Conservation (phyloP, 75 land plant genomes). For the Chamaecyparis obtusa region DNA sequence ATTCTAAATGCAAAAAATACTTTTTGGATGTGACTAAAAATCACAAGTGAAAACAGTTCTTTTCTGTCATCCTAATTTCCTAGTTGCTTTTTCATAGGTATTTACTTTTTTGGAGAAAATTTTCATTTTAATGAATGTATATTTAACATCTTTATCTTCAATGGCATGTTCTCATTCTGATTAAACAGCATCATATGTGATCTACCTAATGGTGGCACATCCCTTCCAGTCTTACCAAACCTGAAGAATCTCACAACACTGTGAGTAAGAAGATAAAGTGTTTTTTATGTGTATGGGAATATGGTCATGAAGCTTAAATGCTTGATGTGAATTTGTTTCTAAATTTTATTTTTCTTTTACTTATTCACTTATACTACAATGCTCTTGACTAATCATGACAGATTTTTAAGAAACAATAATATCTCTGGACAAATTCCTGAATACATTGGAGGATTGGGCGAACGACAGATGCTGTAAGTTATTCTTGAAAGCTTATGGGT, state of each 20-base stretch:
- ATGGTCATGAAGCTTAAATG: background rate
- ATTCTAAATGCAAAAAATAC: background rate
- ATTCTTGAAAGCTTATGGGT: background rate
- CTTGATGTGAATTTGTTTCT: background rate
- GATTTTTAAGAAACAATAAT: slow-evolving; percentile 41
- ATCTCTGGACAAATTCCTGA: slow-evolving; percentile 37
- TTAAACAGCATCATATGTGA: background rate
- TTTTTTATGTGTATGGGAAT: background rate
- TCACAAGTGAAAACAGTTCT: background rate
- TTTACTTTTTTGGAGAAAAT: background rate
- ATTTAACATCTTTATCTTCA: background rate
- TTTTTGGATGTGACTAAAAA: background rate
- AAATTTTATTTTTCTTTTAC: background rate
- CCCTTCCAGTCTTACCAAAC: background rate
- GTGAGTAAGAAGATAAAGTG: background rate
- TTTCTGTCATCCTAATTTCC: background rate
- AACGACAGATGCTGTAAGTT: slow-evolving; percentile 44
- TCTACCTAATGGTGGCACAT: background rate
- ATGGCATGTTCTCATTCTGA: background rate
- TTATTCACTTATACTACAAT: background rate
- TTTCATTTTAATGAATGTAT: background rate
- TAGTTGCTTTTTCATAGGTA: background rate
- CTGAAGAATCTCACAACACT: background rate
- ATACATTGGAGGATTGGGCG: slow-evolving; percentile 40
- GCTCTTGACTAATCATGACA: slow-evolving; percentile 10